Conservation (phyloP, 2,329 filamentous ascomycete genomes). For the Fusarium bactridioides region DNA sequence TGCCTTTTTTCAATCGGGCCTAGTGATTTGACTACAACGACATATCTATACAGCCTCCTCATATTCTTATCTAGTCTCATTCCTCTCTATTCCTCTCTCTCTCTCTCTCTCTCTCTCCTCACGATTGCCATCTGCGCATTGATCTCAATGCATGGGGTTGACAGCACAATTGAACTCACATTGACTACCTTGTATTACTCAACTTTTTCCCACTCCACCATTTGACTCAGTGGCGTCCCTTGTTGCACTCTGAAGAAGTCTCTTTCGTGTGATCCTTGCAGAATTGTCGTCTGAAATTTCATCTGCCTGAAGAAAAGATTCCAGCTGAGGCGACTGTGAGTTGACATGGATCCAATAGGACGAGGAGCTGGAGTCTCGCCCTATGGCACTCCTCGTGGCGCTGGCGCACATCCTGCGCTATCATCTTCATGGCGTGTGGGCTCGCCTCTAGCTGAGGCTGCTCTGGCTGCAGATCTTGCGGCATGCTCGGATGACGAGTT, state of each 20-base stretch:
- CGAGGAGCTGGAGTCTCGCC: slow-evolving; percentile 33
- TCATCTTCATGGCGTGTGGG: slow-evolving; percentile 63
- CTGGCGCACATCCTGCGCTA: slow-evolving; percentile 32
- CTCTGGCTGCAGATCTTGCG: slow-evolving; percentile 72
- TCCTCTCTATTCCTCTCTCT: background rate
- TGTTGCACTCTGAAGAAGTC: slow-evolving; percentile 14
- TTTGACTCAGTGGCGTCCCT: slow-evolving; percentile 19
- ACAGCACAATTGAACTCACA: slow-evolving; percentile 4
- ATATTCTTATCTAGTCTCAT: slow-evolving; percentile 7
- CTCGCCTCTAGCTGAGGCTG: slow-evolving; percentile 72
- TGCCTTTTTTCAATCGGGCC: slow-evolving; percentile 30
- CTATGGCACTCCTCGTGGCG: slow-evolving; percentile 31
- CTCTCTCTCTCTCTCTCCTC: slow-evolving; percentile 16
- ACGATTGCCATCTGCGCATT: background rate
- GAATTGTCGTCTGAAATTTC: slow-evolving; percentile 8
- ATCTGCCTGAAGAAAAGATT: slow-evolving; percentile 3
- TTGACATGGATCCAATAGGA: slow-evolving; percentile 29
- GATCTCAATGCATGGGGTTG: background rate
- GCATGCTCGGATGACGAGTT: slow-evolving; percentile 67
- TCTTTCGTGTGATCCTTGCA: slow-evolving; percentile 14
- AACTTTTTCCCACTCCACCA: slow-evolving; percentile 13
- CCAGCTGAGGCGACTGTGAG: background rate
- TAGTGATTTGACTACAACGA: slow-evolving; percentile 23
- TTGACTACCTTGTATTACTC: slow-evolving; percentile 23
- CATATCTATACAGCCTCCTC: slow-evolving; percentile 22